Percentiles rank a stretch among this genome's conserved stretches.
phyloP scores from a whole-genome alignment of 2,329 filamentous ascomycete species.

The Cladosporium sp. region DNA sequence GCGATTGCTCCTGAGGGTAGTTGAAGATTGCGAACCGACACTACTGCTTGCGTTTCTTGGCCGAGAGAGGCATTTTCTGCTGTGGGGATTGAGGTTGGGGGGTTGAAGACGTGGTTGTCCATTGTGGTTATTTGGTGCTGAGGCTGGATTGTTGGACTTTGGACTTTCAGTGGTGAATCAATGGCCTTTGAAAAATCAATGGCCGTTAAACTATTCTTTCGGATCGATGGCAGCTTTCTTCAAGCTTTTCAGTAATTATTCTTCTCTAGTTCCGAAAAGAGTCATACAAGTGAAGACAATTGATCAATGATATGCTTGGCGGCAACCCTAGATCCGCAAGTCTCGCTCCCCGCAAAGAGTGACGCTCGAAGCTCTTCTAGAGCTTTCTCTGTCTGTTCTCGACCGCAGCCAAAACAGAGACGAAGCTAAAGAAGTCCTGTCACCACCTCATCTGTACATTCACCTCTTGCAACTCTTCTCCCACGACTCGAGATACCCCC shows the following conservation, averaged over 20 bases:
- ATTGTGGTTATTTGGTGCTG: background rate
- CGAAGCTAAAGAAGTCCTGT: constrained; percentile 5
- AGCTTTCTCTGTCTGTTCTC: constrained; percentile 10
- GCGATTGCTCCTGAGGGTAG: constrained; percentile 51
- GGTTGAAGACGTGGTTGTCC: constrained; percentile 9
- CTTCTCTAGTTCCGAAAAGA: background rate
- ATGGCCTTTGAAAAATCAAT: too few species aligned
- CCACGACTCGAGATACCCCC: constrained; percentile 12
- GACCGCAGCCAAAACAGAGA: constrained; percentile 5
- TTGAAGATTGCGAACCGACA: constrained; percentile 48
- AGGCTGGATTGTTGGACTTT: background rate
- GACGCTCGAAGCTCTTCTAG: constrained; percentile 12
- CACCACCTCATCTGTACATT: constrained; percentile 1
- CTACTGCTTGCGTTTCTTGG: background rate
- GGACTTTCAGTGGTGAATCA: too few species aligned
- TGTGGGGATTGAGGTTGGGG: constrained; percentile 1
- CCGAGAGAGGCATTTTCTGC: background rate
- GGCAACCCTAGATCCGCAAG: background rate
- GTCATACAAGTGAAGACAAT: background rate
- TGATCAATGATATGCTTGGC: constrained; percentile 3
- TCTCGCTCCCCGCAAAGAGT: constrained; percentile 8
- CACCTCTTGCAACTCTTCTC: background rate
- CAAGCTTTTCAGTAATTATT: too few species aligned
- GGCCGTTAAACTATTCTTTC: too few species aligned
- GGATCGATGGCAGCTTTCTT: too few species aligned